Evolutionary conservation across 768 basidiomycete species (phyloP).

Genomic region (Collybiopsis luxurians): DNA sequence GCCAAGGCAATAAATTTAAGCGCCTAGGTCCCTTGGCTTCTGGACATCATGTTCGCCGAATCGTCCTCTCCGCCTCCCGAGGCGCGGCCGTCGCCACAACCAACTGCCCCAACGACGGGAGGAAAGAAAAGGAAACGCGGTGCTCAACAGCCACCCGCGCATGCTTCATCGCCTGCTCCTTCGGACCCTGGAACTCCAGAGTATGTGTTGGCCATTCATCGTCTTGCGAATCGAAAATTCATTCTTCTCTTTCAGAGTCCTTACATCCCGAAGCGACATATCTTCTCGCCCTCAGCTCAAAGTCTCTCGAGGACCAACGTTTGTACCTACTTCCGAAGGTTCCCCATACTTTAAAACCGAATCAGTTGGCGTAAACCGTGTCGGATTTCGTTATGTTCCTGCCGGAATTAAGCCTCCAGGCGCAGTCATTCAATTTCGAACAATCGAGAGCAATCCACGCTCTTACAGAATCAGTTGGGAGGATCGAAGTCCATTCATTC

Average conservation of each 20-base stretch:
- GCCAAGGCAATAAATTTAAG: too few species aligned
- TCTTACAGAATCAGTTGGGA: constrained; percentile 83
- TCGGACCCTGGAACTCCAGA: constrained; percentile 47
- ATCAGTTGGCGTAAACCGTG: constrained; percentile 66
- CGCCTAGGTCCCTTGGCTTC: background rate
- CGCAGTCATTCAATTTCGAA: constrained; percentile 61
- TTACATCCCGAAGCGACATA: constrained; percentile 67
- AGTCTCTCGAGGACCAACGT: constrained; percentile 72
- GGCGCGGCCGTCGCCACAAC: background rate
- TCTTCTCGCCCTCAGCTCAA: constrained; percentile 67
- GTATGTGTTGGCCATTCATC: constrained; percentile 21
- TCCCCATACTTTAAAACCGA: constrained; percentile 68
- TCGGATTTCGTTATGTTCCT: constrained; percentile 78
- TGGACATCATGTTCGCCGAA: constrained; percentile 28
- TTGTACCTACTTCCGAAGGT: constrained; percentile 54
- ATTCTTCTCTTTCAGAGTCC: constrained; percentile 37
- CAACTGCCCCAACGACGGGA: constrained; percentile 26
- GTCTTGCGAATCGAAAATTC: constrained; percentile 3
- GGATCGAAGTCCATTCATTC: constrained; percentile 80
- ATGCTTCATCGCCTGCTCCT: constrained; percentile 57
- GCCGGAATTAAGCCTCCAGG: constrained; percentile 66
- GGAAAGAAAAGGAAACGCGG: constrained; percentile 58
- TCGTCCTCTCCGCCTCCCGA: constrained; percentile 30
- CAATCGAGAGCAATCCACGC: constrained; percentile 76
- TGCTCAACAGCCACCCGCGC: constrained; percentile 24